Base-by-base conservation (phyloP, 192 early-diverging fungal species). In the Coemansia sp. region DNA sequence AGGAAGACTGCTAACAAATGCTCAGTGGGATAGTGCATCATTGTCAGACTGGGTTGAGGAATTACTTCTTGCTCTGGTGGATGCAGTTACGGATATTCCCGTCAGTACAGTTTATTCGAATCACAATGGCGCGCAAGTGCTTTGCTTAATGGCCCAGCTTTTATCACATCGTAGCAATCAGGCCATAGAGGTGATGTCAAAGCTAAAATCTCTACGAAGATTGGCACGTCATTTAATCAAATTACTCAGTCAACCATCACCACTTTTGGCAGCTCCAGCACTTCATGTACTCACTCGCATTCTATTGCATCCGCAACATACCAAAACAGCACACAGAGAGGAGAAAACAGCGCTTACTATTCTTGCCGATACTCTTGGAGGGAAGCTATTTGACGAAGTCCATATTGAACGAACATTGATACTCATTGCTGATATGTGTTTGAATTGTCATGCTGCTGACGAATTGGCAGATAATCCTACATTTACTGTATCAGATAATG, bases 371-470 rank as follows among this genome's bases (percentile, higher is more conserved):
- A 57, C 53, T 30, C 67, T 72, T 23, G 44, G 64, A n/a, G 57
- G 63, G 5, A 79, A 79, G 21, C 77, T 79, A 2, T 79, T 79
- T 58, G 77, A 79, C 41, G 53, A 41, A 1, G 12, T 51, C 5
- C 77, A 79, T 28, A 66, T 79, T 19, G 59, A 19, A 2, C 71
- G 71, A 12, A 79, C 77, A 6, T 56, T 79, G 30, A 51, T 66
- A 14, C 50, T 79, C 27, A 61, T 56, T 0, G 54, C 68, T 8
- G 77, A 79, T 28, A 41, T 79, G 49, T 79, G 77, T 24, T 56
- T 67, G 5, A 69, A 79, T 61, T 79, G 77, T 61, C 57, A 49
- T 9, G 67, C 49, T 4, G 54, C 60, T 38, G 34, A 38, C 9
- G 64, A 53, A 14, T 12, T 44, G 4, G 3, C 49, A 8, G 62